Evolutionary conservation across 371 early-diverging fungal species (phyloP).

Genomic region (Cokeromyces recurvatus): DNA sequence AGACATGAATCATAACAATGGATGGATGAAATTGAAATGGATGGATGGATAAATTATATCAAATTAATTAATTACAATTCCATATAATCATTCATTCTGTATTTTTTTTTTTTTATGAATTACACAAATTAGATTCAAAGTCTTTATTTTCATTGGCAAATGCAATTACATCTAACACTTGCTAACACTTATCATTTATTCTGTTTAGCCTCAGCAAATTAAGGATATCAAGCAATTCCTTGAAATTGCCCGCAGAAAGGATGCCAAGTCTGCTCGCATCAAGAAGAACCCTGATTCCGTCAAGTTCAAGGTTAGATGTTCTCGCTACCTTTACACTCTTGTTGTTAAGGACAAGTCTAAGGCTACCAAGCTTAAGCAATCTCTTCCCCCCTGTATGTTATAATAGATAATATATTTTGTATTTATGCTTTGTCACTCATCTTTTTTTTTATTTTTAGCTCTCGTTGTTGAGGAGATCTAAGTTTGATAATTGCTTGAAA

Average conservation of each 20-base stretch:
- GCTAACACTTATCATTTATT: too few species aligned
- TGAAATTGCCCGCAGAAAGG: conserved; percentile 93
- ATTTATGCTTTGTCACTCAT: too few species aligned
- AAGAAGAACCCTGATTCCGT: conserved; percentile 94
- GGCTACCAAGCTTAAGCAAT: conserved; percentile 95
- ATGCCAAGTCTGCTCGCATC: conserved; percentile 91
- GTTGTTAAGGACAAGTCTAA: conserved; percentile 93
- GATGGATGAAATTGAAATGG: too few species aligned
- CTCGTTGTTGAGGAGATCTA: conserved; percentile 40
- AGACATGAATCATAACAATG: too few species aligned
- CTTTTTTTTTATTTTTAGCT: conserved; percentile 15
- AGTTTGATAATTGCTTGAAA: background rate
- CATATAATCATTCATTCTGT: too few species aligned
- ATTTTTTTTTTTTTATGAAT: too few species aligned
- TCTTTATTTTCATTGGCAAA: too few species aligned
- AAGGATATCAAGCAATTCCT: conserved; percentile 98
- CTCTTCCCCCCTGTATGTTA: conserved; percentile 78
- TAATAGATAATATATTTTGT: too few species aligned
- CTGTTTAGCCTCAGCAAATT: conserved; percentile 98
- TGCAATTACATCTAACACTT: too few species aligned
- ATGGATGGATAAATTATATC: too few species aligned
- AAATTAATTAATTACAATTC: too few species aligned
- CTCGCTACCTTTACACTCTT: conserved; percentile 96
- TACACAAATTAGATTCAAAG: too few species aligned
- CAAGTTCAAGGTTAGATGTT: conserved; percentile 99